Evolutionary conservation across 164 flowering plant species (phyloP), one percentile per base, ranked within the genome.

Genomic region (Piper betle): DNA sequence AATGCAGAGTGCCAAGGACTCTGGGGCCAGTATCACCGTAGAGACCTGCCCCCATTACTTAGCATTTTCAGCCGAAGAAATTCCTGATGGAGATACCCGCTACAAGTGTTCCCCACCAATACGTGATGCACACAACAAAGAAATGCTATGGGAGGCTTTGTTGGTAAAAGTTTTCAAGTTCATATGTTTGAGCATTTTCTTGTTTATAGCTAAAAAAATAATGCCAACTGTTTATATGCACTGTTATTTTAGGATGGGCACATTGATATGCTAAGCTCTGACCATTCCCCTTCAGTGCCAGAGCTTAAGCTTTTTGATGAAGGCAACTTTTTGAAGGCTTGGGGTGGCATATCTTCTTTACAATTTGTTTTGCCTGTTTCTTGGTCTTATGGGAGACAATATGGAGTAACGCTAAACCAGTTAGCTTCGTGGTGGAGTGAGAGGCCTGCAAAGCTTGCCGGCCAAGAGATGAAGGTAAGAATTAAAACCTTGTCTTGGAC

Each of bases 341-440:
- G 97, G 99, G 97, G 99, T 70, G 99, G 97, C 69, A 83, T 94
- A 70, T 91, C 99, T 53, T 85, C 96, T 62, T 75, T 94, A 79
- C 86, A 94, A 96, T 91, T 88, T 73, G 96, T 88, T 66, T 94
- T 94, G 66, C 97, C 99, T 48, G 96, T 78, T 48, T 88, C 97
- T 62, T 94, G 99, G 99, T 72, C 96, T 13, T 75, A 75, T 74
- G 97, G 96, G 43, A 72, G 63, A 61, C 80, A 84, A 72, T 77
- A 87, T 76, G 97, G 88, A n/a, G 71, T 81, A 13, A 82, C 87
- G 62, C 74, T 87, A 63, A 81, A 82, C 54, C 93, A 94, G 52
- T 53, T 94, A 66, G 81, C 87, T 46, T 74, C 79, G 18, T 87
- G 85, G 99, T 91, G 99, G 99, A 85, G 97, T 57, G 88, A 84